Evolutionary conservation across 2,329 filamentous ascomycete species (phyloP).

Genomic region (Fusarium sp.): DNA sequence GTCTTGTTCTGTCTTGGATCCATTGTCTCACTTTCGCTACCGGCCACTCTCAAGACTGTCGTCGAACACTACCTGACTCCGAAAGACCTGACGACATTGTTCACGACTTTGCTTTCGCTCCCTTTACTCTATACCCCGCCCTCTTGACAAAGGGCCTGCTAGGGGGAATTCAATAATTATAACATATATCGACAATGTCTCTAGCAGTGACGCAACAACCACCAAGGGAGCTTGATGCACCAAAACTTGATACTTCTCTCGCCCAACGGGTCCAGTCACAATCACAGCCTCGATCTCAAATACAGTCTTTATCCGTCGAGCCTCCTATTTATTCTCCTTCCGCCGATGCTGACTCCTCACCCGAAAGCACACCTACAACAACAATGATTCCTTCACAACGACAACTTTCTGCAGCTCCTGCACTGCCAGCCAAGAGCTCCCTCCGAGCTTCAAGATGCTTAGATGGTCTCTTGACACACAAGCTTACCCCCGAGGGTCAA

Average conservation of each 20-base stretch:
- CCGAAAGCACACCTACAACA: conserved; percentile 41
- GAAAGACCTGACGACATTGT: conserved; percentile 35
- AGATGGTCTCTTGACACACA: conserved; percentile 49
- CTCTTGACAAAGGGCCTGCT: conserved; percentile 24
- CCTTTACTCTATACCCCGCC: conserved; percentile 27
- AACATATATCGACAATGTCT: conserved; percentile 42
- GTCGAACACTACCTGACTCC: conserved; percentile 24
- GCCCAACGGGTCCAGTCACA: conserved; percentile 32
- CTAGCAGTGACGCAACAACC: conserved; percentile 40
- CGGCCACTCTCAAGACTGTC: conserved; percentile 37
- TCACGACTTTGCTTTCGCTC: conserved; percentile 24
- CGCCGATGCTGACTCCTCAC: conserved; percentile 42
- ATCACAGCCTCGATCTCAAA: conserved; percentile 38
- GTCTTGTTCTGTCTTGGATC: conserved; percentile 31
- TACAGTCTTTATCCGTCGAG: conserved; percentile 46
- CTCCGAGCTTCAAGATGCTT: conserved; percentile 61
- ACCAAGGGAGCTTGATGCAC: conserved; percentile 40
- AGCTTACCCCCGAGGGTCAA: conserved; percentile 49
- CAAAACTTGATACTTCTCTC: conserved; percentile 37
- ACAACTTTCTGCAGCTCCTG: conserved; percentile 53
- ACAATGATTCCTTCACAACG: conserved; percentile 49
- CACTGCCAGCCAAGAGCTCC: conserved; percentile 64
- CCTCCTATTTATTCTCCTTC: conserved; percentile 44
- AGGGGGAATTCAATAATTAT: conserved; percentile 41
- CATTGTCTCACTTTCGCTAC: conserved; percentile 36